These are phyloP conservation scores for Cladophialophora yegresii DNA, from an alignment of 2,329 filamentous ascomycete species.

Conservation along the genomic window DNA sequence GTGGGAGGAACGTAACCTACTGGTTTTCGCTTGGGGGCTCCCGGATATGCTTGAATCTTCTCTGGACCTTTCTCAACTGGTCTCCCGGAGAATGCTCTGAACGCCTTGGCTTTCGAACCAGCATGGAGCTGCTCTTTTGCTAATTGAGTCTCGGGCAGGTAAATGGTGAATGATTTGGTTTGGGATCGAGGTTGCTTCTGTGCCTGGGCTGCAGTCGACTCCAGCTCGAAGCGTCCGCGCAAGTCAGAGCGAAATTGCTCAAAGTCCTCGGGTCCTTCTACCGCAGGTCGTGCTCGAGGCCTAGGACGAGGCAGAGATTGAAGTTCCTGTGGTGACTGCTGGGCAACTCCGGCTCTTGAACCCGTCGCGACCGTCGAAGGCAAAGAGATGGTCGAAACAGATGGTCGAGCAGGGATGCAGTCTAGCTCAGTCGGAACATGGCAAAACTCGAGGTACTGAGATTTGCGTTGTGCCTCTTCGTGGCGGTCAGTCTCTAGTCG, in stretches of 20 bases:
- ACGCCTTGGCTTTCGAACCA: slow-evolving; percentile 3
- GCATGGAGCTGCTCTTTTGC: background rate
- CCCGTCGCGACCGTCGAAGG: background rate
- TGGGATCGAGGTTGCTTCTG: background rate
- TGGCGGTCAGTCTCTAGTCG: background rate
- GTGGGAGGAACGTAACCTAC: slow-evolving; percentile 19
- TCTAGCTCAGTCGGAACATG: background rate
- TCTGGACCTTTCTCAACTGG: background rate
- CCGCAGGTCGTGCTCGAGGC: background rate
- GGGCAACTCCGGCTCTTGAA: background rate
- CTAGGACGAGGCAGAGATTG: background rate
- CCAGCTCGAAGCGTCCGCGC: background rate
- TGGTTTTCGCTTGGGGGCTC: slow-evolving; percentile 8
- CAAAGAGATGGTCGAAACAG: background rate
- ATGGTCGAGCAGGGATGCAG: background rate
- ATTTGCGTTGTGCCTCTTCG: background rate
- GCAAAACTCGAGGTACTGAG: background rate
- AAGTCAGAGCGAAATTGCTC: slow-evolving; percentile 9
- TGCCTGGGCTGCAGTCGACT: background rate
- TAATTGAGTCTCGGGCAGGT: slow-evolving; percentile 8
- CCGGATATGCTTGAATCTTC: slow-evolving; percentile 21
- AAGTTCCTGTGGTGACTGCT: too few relatives aligned
- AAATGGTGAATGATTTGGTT: background rate
- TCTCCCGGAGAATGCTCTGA: background rate
- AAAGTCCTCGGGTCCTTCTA: slow-evolving; percentile 17